Evolutionary conservation across 2,329 filamentous ascomycete species (phyloP).

Genomic region (Epichloe sibirici): DNA sequence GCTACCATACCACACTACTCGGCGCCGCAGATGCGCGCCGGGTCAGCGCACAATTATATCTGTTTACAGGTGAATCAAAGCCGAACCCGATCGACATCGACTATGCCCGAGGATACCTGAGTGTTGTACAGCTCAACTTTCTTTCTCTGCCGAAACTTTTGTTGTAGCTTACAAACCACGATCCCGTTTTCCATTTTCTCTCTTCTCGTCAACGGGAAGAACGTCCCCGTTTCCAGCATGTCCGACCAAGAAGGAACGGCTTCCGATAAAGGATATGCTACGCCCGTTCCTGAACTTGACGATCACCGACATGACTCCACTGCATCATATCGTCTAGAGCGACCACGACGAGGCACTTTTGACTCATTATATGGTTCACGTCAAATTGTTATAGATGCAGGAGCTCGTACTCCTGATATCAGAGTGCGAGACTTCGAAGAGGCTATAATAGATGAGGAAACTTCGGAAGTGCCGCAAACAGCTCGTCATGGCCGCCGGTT

Average conservation of each 20-base stretch:
- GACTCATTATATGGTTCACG: slow-evolving; percentile 53
- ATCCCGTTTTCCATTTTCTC: neutral
- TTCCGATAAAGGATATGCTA: slow-evolving; percentile 53
- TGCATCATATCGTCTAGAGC: slow-evolving; percentile 47
- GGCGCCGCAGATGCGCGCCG: slow-evolving; percentile 26
- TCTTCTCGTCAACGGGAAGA: neutral
- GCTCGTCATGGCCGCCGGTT: slow-evolving; percentile 38
- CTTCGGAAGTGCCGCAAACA: slow-evolving; percentile 36
- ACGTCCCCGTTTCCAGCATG: slow-evolving; percentile 36
- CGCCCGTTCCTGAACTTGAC: slow-evolving; percentile 69
- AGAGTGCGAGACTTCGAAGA: slow-evolving; percentile 74
- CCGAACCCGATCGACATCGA: neutral
- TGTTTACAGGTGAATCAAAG: neutral
- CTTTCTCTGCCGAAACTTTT: neutral
- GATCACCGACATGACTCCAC: slow-evolving; percentile 66
- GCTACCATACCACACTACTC: slow-evolving; percentile 18
- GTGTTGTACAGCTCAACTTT: slow-evolving; percentile 17
- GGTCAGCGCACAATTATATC: slow-evolving; percentile 9
- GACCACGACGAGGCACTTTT: slow-evolving; percentile 58
- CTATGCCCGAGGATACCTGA: slow-evolving; percentile 9
- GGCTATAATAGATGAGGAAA: slow-evolving; percentile 65
- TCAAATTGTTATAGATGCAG: slow-evolving; percentile 28
- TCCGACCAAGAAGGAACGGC: slow-evolving; percentile 50
- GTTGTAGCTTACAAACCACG: neutral
- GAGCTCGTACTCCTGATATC: slow-evolving; percentile 21